phyloP scores from a whole-genome alignment of 2,329 filamentous ascomycete species.

The Ophiostoma montium region DNA sequence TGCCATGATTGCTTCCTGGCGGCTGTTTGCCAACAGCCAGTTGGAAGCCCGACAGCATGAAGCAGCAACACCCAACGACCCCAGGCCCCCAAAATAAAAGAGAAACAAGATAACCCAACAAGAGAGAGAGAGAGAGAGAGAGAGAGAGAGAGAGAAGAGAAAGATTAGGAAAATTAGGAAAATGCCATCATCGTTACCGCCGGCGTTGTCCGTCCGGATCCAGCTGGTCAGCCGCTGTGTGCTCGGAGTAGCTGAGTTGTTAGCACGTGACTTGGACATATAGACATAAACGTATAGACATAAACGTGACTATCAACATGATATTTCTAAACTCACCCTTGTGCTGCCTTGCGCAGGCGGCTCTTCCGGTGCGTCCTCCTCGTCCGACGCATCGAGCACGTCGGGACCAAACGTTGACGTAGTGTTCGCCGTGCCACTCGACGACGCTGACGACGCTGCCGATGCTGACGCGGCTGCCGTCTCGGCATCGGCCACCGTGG shows the following conservation, averaged over 20 bases:
- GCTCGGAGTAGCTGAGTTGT: slow-evolving; percentile 10
- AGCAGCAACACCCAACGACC: neutral
- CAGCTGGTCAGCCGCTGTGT: slow-evolving; percentile 8
- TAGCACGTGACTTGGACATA: too few relatives aligned
- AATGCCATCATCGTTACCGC: neutral
- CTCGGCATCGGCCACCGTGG: slow-evolving; percentile 6
- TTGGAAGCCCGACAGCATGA: slow-evolving; percentile 1
- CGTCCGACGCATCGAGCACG: too few relatives aligned
- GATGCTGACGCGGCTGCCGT: too few relatives aligned
- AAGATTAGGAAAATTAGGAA: neutral
- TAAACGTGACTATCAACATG: neutral
- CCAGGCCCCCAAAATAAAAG: too few relatives aligned
- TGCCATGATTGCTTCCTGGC: slow-evolving; percentile 1
- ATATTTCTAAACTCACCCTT: too few relatives aligned
- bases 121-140: neutral
- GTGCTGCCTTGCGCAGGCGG: neutral
- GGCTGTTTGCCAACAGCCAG: neutral
- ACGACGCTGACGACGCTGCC: too few relatives aligned
- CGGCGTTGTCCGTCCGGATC: neutral
- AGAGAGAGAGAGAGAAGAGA: neutral
- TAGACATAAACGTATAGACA: too few relatives aligned
- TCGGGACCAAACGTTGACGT: too few relatives aligned
- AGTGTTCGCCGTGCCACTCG: too few relatives aligned
- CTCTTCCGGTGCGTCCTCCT: slow-evolving; percentile 5
- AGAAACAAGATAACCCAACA: neutral